These are phyloP conservation scores for Parastagonospora nodorum DNA, from an alignment of 2,329 filamentous ascomycete genomes.

Conservation along the genomic window DNA sequence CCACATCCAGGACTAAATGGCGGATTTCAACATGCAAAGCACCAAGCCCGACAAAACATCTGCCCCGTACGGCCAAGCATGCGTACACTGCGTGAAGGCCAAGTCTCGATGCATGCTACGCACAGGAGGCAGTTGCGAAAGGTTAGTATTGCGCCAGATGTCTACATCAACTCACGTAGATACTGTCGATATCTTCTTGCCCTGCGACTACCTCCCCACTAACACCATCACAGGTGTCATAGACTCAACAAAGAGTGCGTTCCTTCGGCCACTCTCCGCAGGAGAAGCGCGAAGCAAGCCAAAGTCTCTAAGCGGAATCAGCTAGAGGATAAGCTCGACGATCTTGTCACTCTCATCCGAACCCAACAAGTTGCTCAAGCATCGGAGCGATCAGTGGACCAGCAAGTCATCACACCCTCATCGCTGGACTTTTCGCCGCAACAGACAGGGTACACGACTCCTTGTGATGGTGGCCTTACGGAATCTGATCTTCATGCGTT, in stretches of 20 bases:
- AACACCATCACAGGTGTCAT: conserved; percentile 13
- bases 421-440: conserved; percentile 6
- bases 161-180: not conserved
- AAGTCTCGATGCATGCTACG: conserved; percentile 32
- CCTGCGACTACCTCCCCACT: not conserved
- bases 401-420: conserved; percentile 10
- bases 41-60: conserved; percentile 19
- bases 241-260: conserved; percentile 19
- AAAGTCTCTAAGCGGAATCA: conserved; percentile 13
- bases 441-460: not conserved
- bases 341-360: conserved; percentile 34
- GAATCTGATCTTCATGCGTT: conserved; percentile 13
- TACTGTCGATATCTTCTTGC: not conserved
- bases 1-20: too few species aligned
- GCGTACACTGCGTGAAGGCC: conserved; percentile 27
- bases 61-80: conserved; percentile 34
- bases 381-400: conserved; percentile 1
- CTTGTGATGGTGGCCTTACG: conserved; percentile 7
- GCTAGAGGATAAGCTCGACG: conserved; percentile 40
- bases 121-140: conserved; percentile 23
- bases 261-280: conserved; percentile 14
- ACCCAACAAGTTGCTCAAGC: conserved; percentile 11
- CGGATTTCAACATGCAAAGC: conserved; percentile 11
- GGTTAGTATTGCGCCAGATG: conserved; percentile 13
- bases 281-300: conserved; percentile 5